A percentile compares a stretch with the other conserved stretches of the same genome.
Evolutionary conservation across 2,329 filamentous ascomycete species (phyloP).

Genomic region (Daldinia sp.): DNA sequence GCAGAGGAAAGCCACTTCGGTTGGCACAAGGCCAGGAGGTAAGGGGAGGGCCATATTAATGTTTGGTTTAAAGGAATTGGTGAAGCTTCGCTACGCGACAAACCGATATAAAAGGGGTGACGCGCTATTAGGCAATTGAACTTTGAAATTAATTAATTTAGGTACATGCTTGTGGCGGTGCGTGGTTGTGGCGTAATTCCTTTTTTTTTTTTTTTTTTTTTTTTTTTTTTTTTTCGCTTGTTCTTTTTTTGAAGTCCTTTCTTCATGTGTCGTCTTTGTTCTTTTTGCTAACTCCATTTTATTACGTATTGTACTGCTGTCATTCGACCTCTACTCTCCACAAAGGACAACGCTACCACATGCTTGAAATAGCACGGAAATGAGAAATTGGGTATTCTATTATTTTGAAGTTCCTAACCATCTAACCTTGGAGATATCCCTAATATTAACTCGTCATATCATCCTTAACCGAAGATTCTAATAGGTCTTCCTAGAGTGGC

Average conservation of each 20-base stretch:
- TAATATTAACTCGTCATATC: background rate
- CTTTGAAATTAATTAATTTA: background rate
- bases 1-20: slow-evolving; percentile 92
- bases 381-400: background rate
- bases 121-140: slow-evolving; percentile 14
- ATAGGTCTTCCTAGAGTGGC: slow-evolving; percentile 43
- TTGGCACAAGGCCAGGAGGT: slow-evolving; percentile 74
- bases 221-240: background rate
- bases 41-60: slow-evolving; percentile 50
- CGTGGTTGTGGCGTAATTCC: background rate
- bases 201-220: background rate
- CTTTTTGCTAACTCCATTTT: background rate
- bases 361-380: background rate
- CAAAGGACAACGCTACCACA: background rate
- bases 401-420: slow-evolving; percentile 2
- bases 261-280: too few species aligned
- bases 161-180: background rate
- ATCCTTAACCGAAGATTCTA: slow-evolving; percentile 50
- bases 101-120: slow-evolving; percentile 3
- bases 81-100: slow-evolving; percentile 25
- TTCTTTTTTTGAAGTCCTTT: background rate
- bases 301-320: background rate
- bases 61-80: slow-evolving; percentile 8
- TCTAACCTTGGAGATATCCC: slow-evolving; percentile 1
- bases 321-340: background rate